A percentile compares a stretch with the other conserved stretches of the same genome.
Conservation (phyloP, 2,329 filamentous ascomycete genomes). For the Grosmannia huntii region DNA sequence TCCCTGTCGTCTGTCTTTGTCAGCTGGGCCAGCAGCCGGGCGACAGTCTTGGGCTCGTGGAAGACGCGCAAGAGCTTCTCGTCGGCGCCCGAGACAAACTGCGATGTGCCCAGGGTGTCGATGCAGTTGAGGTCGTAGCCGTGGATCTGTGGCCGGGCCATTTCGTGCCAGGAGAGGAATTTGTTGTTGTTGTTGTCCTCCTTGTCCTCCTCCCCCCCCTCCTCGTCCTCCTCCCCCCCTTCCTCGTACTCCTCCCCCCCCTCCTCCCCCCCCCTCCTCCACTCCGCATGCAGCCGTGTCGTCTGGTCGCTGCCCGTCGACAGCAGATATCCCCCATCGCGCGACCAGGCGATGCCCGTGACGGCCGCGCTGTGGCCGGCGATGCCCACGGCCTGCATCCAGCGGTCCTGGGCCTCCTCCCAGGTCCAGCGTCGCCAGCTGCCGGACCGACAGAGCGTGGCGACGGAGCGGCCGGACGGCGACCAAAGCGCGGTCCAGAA, state of each 20-base stretch:
- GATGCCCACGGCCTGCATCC: constrained; percentile 65
- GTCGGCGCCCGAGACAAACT: constrained; percentile 89
- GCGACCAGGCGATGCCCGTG: constrained; percentile 74
- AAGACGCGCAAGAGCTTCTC: constrained; percentile 98
- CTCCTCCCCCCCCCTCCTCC: constrained; percentile 30
- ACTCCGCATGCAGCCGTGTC: constrained; percentile 72
- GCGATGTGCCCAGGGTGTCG: constrained; percentile 55
- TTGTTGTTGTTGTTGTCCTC: too few species aligned
- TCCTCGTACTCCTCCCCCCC: too few species aligned
- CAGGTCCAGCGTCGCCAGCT: constrained; percentile 84
- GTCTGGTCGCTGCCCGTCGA: constrained; percentile 90
- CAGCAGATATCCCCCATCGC: constrained; percentile 68
- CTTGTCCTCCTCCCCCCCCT: constrained; percentile 3
- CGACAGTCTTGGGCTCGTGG: constrained; percentile 73
- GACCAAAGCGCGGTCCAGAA: constrained; percentile 97
- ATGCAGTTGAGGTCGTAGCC: constrained; percentile 97
- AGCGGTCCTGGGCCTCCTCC: constrained; percentile 47
- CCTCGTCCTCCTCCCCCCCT: too few species aligned
- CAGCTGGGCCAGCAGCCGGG: constrained; percentile 56
- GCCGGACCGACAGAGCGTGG: constrained; percentile 78
- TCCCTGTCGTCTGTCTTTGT: constrained; percentile 24
- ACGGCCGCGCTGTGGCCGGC: constrained; percentile 76
- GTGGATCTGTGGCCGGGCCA: constrained; percentile 91
- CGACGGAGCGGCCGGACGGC: constrained; percentile 58
- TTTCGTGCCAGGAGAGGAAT: constrained; percentile 72